Base-by-base conservation (phyloP, 2,329 filamentous ascomycete species). In the Nemania abortiva region DNA sequence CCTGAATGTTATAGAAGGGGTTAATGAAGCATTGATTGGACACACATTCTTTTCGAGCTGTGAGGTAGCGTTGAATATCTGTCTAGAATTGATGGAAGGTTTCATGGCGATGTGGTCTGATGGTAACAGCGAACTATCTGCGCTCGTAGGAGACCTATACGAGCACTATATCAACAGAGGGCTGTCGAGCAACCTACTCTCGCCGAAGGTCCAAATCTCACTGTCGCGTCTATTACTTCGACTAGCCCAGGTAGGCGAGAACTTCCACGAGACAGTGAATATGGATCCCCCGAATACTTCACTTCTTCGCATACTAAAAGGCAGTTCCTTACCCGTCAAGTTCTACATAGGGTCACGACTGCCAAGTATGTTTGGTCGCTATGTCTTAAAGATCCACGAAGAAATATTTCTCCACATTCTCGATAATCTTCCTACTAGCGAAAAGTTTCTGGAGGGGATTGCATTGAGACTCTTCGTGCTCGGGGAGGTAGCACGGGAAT, bases 391-490 rank as follows among this genome's bases (percentile, higher is more conserved):
- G 73, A 85, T 91, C 54, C 96, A 99, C 74, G 93, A 97, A 66
- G 88, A 90, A 6, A 89, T 98, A 15, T 94, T 98, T 71, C 86
- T 94, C 42, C 94, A 98, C 76, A 87, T 99, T 13, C 83, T 97
- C n/a, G 85, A 88, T 20, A 92, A 86, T 73, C 84, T 99, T n/a
- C 94, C 95, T 0, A 86, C 85, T 2, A 90, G 97, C 71, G 83
- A 87, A 4, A 88, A 90, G 37, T 91, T 90, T 79, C 81, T 86
- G 13, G 95, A 98, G 79, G 95, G 94, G 0, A 95, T 98, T 73
- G 93, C 94, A 0, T 88, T 97, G 71, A 90, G 96, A 6, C 82
- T 98, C 2, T 88, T 92, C 70, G 88, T 93, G 9, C 83, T 98
- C 11, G 89, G 92, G 1, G 89, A 90, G 64, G 83, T 99, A 66